phyloP scores from a whole-genome alignment of 148 eudicot genomes.

The Fagopyrum homotropicum region DNA sequence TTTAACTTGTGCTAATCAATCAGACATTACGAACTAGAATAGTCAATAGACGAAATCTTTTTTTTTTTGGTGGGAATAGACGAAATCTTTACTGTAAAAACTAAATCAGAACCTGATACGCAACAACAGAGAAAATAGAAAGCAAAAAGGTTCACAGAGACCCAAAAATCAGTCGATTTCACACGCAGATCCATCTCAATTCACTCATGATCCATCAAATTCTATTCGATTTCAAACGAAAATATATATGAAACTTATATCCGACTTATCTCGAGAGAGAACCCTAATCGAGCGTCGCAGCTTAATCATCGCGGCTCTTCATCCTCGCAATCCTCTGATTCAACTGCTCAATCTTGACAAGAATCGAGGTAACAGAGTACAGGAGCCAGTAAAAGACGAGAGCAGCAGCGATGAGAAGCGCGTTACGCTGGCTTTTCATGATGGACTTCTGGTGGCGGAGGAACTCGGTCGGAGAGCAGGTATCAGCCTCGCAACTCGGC shows the following conservation, averaged over 20 bases:
- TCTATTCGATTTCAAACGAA: background rate
- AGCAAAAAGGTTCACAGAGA: background rate
- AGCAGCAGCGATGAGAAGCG: conserved; percentile 60
- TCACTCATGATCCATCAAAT: background rate
- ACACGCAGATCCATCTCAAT: background rate
- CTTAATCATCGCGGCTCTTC: conserved; percentile 44
- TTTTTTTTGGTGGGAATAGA: too few species aligned
- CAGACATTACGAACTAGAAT: background rate
- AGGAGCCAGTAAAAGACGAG: conserved; percentile 73
- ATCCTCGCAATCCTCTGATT: conserved; percentile 54
- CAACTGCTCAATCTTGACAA: conserved; percentile 50
- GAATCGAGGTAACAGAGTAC: conserved; percentile 57
- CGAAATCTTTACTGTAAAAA: too few species aligned
- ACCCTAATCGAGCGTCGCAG: background rate
- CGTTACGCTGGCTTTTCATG: conserved; percentile 76
- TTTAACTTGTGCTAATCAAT: background rate
- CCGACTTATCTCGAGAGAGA: conserved; percentile 7
- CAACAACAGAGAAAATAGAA: background rate
- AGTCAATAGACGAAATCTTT: background rate
- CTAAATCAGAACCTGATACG: background rate
- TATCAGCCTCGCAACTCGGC: conserved; percentile 43
- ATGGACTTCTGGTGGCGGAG: conserved; percentile 84
- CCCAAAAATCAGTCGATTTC: background rate
- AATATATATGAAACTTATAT: background rate
- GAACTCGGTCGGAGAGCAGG: conserved; percentile 63